phyloP scores from a whole-genome alignment of 495 filamentous ascomycete species.

The Xylaria grammica region DNA sequence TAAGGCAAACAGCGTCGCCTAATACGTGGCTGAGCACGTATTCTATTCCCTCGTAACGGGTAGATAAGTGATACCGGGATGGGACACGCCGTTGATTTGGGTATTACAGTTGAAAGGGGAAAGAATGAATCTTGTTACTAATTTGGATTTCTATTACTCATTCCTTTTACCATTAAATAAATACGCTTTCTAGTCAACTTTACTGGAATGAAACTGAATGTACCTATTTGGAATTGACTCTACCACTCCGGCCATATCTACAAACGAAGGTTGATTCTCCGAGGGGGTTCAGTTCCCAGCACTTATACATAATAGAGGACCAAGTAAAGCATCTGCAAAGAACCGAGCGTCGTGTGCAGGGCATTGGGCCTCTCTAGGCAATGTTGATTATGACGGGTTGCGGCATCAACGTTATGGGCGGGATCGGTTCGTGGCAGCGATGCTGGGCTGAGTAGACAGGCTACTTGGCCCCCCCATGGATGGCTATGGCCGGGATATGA shows the following conservation, averaged over 20 bases:
- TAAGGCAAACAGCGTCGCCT: too few species aligned
- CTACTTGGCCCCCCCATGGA: slow-evolving; percentile 6
- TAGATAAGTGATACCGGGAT: too few species aligned
- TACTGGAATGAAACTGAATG: neutral
- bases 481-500: neutral
- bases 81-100: too few species aligned
- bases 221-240: neutral
- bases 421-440: slow-evolving; percentile 20
- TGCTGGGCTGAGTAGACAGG: slow-evolving; percentile 11
- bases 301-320: neutral
- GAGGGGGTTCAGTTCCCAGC: neutral
- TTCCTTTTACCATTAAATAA: neutral
- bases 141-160: neutral
- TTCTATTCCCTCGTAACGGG: too few species aligned
- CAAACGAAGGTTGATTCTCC: neutral
- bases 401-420: slow-evolving; percentile 18
- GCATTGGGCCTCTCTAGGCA: neutral
- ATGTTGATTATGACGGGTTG: slow-evolving; percentile 17
- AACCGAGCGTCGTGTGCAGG: slow-evolving; percentile 9
- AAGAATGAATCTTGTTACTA: neutral
- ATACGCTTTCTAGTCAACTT: neutral
- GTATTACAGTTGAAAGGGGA: neutral
- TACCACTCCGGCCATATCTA: neutral
- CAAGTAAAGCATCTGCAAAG: slow-evolving; percentile 21
- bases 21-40: too few species aligned